Evolutionary conservation across 306 rosid genomes (phyloP).

Genomic region (Erythrophleum fordii): DNA sequence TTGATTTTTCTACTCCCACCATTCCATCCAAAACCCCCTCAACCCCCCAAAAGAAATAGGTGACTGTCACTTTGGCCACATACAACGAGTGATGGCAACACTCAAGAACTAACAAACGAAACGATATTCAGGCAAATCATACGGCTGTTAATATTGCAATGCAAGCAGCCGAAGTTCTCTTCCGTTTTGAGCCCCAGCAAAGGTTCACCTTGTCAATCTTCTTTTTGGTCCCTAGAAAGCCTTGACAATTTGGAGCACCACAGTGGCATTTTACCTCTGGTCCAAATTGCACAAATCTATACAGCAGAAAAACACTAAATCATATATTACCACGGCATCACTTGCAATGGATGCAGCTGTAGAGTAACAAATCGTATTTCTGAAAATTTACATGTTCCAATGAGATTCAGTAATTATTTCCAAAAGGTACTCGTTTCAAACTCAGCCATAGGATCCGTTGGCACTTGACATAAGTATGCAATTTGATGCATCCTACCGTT

Average conservation of each 20-base stretch:
- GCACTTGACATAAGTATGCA: not conserved
- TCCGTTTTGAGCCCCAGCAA: constrained; percentile 85
- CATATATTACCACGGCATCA: not conserved
- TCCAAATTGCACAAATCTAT: constrained; percentile 94
- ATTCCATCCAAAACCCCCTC: not conserved
- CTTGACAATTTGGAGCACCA: constrained; percentile 82
- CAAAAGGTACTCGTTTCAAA: not conserved
- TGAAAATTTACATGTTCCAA: not conserved
- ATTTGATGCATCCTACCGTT: not conserved
- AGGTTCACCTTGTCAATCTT: constrained; percentile 53
- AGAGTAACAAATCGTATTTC: not conserved
- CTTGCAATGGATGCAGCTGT: not conserved
- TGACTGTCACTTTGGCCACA: constrained; percentile 30
- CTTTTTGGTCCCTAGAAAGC: constrained; percentile 85
- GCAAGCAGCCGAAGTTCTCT: constrained; percentile 62
- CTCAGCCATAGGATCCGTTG: not conserved
- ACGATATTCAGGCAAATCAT: constrained; percentile 39
- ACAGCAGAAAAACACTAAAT: constrained; percentile 21
- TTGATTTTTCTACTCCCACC: constrained; percentile 22
- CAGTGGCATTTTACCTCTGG: constrained; percentile 84
- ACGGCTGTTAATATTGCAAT: constrained; percentile 38
- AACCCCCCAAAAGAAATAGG: not conserved
- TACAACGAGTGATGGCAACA: constrained; percentile 14
- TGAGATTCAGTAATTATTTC: not conserved
- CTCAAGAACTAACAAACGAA: constrained; percentile 1